Conservation (phyloP, 331 rosid species). For the Quercus lobata region DNA sequence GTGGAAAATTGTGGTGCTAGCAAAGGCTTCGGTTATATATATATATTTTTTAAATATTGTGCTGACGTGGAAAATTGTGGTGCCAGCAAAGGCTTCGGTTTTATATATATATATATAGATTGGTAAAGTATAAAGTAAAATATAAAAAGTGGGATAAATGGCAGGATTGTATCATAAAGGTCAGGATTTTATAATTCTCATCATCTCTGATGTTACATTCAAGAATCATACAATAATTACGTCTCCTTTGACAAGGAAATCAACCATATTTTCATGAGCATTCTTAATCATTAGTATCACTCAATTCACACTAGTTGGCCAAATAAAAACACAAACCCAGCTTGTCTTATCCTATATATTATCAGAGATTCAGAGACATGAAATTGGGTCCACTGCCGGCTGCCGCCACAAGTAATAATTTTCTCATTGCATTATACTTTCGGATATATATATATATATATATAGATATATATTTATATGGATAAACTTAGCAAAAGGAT, state of each 20-base stretch:
- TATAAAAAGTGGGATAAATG: too few relatives aligned
- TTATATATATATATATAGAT: too few relatives aligned
- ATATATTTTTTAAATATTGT: too few relatives aligned
- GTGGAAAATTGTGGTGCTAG: too few relatives aligned
- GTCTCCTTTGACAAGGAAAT: background rate
- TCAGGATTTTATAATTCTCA: background rate
- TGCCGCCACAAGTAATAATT: background rate
- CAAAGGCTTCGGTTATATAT: too few relatives aligned
- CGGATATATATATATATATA: too few relatives aligned
- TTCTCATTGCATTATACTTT: background rate
- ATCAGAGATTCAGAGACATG: background rate
- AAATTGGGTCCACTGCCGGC: background rate
- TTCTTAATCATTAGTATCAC: constrained; percentile 27
- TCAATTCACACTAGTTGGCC: constrained; percentile 23
- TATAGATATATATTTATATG: too few relatives aligned
- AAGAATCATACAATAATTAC: background rate
- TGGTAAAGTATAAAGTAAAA: too few relatives aligned
- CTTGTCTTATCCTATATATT: constrained; percentile 8
- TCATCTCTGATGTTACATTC: background rate
- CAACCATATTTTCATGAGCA: background rate
- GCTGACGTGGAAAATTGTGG: too few relatives aligned
- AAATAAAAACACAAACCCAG: background rate
- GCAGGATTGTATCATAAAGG: too few relatives aligned
- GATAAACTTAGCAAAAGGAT: too few relatives aligned
- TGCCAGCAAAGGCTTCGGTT: too few relatives aligned